Evolutionary conservation across 345 rosid species (phyloP), one percentile per base, ranked within the genome.

Genomic region (Heritiera littoralis): DNA sequence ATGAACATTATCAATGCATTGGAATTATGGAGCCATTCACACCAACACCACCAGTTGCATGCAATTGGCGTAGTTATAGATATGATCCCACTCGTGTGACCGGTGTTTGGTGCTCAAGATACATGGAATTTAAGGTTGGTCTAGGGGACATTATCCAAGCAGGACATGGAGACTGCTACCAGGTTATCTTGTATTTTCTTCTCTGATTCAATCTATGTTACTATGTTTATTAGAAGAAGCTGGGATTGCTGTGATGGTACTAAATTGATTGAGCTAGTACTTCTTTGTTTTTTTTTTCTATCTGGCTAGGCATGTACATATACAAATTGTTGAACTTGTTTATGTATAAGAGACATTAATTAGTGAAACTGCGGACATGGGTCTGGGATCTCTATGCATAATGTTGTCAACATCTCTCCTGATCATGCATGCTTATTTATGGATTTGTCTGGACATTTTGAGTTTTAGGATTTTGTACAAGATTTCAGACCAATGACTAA

Each of bases 141-240:
- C 78, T 93, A 76, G 85, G 92, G 83, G 99, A 97, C 84, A 93
- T 97, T 72, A 97, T 97, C 85, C 98, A 94, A 85, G 98, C 98
- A 66, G 98, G 99, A 69, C 97, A 89, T 77, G 96, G 95, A 60
- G 98, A 90, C 83, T 93, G 98, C 75, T 97, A 97, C 81, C 94
- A 96, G 98, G 99, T 96, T 72, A 65, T 52, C 74, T 52, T 32
- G 17, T 63, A 70, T 81, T 40, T 79, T 80, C 28, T 40, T 73
- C 40, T 73, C 32, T 10, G 7, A 65, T n/a, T 52, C 60, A 78
- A 17, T 72, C 9, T 1, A 40, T 74, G 20, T 49, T 46, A 58
- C 23, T 67, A 48, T 67, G 61, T 41, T 17, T 9, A 28, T 10
- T 54, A n/a, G n/a, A 76, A 49, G 52, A 14, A 8, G 63, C 30